Evolutionary conservation across 306 rosid species (phyloP).

Genomic region (Herpetospermum pedunculosum): DNA sequence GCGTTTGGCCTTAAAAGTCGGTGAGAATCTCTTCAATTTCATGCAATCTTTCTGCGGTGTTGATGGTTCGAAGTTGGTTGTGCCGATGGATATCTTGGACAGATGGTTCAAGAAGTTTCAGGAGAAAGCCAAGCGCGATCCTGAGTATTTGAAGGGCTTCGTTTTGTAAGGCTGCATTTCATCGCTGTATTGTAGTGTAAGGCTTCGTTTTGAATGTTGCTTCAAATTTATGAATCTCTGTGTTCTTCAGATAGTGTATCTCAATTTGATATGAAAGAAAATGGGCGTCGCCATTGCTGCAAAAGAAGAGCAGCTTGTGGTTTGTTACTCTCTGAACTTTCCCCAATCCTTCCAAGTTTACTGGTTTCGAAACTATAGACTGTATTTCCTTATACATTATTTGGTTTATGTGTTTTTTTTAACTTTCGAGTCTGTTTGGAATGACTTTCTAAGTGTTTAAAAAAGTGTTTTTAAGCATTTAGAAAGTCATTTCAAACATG

Average conservation of each 20-base stretch:
- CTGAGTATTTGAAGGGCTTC: slow-evolving; percentile 11
- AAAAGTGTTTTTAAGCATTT: too few relatives aligned
- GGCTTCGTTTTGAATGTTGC: slow-evolving; percentile 1
- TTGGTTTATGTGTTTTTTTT: not conserved
- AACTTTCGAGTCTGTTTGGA: too few relatives aligned
- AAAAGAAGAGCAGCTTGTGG: not conserved
- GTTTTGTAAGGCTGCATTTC: not conserved
- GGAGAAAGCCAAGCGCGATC: slow-evolving; percentile 12
- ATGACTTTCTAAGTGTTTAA: too few relatives aligned
- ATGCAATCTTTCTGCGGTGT: slow-evolving; percentile 92
- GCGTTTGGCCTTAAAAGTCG: slow-evolving; percentile 66
- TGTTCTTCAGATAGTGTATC: not conserved
- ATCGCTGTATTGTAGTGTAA: not conserved
- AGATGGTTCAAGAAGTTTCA: slow-evolving; percentile 52
- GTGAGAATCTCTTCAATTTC: slow-evolving; percentile 81
- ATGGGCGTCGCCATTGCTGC: not conserved
- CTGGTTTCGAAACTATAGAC: not conserved
- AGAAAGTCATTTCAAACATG: too few relatives aligned
- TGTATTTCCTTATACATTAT: not conserved
- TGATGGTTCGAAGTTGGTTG: slow-evolving; percentile 72
- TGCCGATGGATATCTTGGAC: slow-evolving; percentile 88
- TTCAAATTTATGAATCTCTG: not conserved
- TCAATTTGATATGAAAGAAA: not conserved
- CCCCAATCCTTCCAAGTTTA: not conserved
- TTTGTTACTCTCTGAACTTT: not conserved